phyloP scores from a whole-genome alignment of 495 filamentous ascomycete species.

The Penicillium coprophilum region DNA sequence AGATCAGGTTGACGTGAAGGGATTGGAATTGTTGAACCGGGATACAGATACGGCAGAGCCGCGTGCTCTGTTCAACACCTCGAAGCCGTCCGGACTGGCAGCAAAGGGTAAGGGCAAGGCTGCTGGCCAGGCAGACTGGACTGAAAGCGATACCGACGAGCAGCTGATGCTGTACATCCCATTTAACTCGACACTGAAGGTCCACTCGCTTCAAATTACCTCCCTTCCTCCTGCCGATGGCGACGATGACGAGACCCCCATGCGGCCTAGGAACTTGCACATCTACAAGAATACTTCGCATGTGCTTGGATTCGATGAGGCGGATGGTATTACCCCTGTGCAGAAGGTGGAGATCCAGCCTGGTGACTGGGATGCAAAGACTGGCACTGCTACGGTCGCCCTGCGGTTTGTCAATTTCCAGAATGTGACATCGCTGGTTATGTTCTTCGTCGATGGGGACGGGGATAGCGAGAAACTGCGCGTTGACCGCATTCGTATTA shows the following conservation, averaged over 20 bases:
- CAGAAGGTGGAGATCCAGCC: slow-evolving; percentile 71
- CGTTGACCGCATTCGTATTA: slow-evolving; percentile 78
- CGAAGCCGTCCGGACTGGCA: slow-evolving; percentile 64
- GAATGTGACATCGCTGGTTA: slow-evolving; percentile 76
- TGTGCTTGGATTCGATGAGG: slow-evolving; percentile 93
- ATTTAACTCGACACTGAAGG: slow-evolving; percentile 84
- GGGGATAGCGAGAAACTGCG: slow-evolving; percentile 82
- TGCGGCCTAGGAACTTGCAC: slow-evolving; percentile 81
- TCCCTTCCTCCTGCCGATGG: slow-evolving; percentile 63
- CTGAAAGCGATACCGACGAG: slow-evolving; percentile 99
- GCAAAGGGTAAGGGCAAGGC: slow-evolving; percentile 57
- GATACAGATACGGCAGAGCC: slow-evolving; percentile 68
- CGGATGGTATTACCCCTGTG: slow-evolving; percentile 75
- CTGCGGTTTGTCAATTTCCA: slow-evolving; percentile 98
- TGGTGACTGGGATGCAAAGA: slow-evolving; percentile 80
- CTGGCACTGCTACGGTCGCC: slow-evolving; percentile 78
- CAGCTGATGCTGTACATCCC: slow-evolving; percentile 94
- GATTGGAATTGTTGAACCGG: slow-evolving; percentile 83
- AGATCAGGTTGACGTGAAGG: slow-evolving; percentile 71
- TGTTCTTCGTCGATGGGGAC: slow-evolving; percentile 90
- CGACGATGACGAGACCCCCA: slow-evolving; percentile 71
- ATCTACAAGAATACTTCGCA: slow-evolving; percentile 84
- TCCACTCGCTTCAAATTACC: slow-evolving; percentile 88
- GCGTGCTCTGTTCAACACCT: slow-evolving; percentile 67
- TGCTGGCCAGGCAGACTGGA: slow-evolving; percentile 68